These are phyloP conservation scores for Plasmodium knowlesi DNA, from an alignment of 169 alveolate species.

Conservation along the genomic window DNA sequence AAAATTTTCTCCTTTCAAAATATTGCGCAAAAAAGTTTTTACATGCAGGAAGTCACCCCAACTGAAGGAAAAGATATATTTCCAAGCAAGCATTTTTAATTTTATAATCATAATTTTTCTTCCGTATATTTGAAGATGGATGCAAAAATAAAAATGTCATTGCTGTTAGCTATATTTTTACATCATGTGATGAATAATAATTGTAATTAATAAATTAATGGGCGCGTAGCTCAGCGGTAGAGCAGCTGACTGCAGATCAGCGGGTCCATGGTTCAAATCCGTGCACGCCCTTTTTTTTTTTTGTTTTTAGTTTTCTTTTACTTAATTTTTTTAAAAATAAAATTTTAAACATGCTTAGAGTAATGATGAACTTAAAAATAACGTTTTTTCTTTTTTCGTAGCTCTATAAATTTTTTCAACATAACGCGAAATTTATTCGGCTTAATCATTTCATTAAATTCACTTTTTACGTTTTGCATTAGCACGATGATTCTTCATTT, in stretches of 20 bases:
- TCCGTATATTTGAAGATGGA: not conserved
- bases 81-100: not conserved
- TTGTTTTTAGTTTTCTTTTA: not conserved
- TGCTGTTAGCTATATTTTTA: not conserved
- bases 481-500: not conserved
- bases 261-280: conserved; percentile 96
- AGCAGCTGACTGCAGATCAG: conserved; percentile 97
- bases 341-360: not conserved
- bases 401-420: not conserved
- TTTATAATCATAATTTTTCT: not conserved
- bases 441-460: not conserved
- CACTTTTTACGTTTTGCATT: not conserved
- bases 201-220: conserved; percentile 37
- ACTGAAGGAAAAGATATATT: not conserved
- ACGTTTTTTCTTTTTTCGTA: not conserved
- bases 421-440: not conserved
- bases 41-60: not conserved
- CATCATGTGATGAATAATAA: not conserved
- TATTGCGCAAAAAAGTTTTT: not conserved
- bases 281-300: conserved; percentile 90
- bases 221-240: conserved; percentile 97
- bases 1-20: not conserved
- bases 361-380: not conserved
- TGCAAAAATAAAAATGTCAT: not conserved
- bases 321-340: not conserved